Evolutionary conservation across 768 basidiomycete genomes (phyloP), one percentile per base, ranked within the genome.

Genomic region (Cyclocybe aegerita): DNA sequence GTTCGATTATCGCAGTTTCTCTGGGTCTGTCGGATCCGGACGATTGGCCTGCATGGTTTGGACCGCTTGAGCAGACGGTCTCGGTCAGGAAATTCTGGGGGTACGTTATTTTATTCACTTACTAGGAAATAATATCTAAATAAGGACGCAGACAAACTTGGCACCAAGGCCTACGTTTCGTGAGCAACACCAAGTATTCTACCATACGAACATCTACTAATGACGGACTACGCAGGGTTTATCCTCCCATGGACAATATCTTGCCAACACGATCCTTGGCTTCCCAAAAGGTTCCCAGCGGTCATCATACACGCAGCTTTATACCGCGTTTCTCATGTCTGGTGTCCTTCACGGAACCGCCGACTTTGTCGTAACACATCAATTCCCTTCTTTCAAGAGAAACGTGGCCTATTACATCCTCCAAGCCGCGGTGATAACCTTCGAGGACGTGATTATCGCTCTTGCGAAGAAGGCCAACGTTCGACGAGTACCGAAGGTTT

Each of bases 71-170:
- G 2, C 64, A 73, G 12, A 67, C 69, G 7, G 72, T 69, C 44
- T 70, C 70, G 0, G 51, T 76, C 10, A 65, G 70, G 15, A 62
- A 61, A 8, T 67, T 72, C 34, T 75, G 74, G 75, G 66, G 72
- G 75, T 75, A 52, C 52, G 68, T 62, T 11, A 8, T 49, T 7
- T 12, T n/a, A 39, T 35, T 75, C 71, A 69, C 67, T 32, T 39
- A 31, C 16, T 46, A 33, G n/a, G 37, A 33, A 16, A 40, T 32
- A 29, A 8, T 29, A 14, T 42, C 29, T 12, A 23, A 23, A 3
- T 23, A 23, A 23, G 23, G 23, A 23, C 23, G 23, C 23, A 50
- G 71, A 23, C 66, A 63, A 33, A 62, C 63, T 0, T 73, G 71
- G 70, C 72, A 74, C 49, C 72, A 74, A 44, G 37, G 58, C 12